Evolutionary conservation across 345 rosid genomes (phyloP).

Genomic region (Arabidopsis arenosa): DNA sequence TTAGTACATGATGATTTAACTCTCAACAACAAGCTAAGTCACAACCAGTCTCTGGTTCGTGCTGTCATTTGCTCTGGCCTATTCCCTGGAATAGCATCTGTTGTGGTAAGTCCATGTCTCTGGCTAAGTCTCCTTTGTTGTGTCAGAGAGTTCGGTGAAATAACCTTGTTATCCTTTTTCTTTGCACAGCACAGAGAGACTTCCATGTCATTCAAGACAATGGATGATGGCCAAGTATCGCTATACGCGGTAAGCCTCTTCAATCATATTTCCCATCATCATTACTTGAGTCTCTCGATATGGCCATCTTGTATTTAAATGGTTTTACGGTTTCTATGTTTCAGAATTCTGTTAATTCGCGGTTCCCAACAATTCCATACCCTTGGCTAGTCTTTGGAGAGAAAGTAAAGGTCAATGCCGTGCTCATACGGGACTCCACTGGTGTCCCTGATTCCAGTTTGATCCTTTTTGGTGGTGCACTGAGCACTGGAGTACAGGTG

Average conservation of each 20-base stretch:
- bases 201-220: conserved; percentile 93
- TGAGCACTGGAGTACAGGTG: conserved; percentile 77
- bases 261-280: conserved; percentile 15
- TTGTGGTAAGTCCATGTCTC: conserved; percentile 64
- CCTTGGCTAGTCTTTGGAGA: conserved; percentile 99
- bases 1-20: conserved; percentile 67
- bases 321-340: conserved; percentile 9
- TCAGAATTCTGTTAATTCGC: conserved; percentile 97
- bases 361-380: conserved; percentile 82
- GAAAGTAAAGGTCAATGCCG: conserved; percentile 90
- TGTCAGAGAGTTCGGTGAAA: not conserved
- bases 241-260: conserved; percentile 70
- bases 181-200: conserved; percentile 86
- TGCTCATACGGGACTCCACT: conserved; percentile 94
- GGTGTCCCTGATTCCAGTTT: conserved; percentile 94
- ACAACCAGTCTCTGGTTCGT: conserved; percentile 86
- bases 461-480: conserved; percentile 86
- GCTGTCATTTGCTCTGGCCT: conserved; percentile 96
- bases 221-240: conserved; percentile 97
- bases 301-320: not conserved
- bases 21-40: conserved; percentile 79
- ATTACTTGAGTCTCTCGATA: not conserved
- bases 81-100: conserved; percentile 95
- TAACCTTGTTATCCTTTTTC: conserved; percentile 8
- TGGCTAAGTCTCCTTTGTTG: not conserved